phyloP scores from a whole-genome alignment of 139 green algal genomes.

The Zygnema cylindricum region DNA sequence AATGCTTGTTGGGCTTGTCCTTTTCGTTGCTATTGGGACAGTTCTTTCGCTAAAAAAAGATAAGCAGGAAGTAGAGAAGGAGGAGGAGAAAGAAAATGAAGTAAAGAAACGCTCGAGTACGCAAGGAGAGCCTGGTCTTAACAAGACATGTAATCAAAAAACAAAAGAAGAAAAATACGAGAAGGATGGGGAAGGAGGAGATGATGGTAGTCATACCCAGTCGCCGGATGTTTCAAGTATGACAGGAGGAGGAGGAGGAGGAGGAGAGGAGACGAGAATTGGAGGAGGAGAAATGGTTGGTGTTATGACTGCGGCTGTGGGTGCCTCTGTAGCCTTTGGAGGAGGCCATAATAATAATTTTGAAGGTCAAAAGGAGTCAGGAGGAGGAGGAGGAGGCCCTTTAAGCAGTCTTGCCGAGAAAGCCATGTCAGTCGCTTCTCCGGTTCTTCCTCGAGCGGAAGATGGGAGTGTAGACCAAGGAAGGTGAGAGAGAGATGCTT shows the following conservation, averaged over 20 bases:
- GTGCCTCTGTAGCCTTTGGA: not conserved
- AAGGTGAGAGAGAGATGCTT: too few relatives aligned
- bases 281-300: constrained; percentile 7
- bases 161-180: not conserved
- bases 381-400: not conserved
- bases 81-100: not conserved
- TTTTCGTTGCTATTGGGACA: not conserved
- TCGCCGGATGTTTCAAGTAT: not conserved
- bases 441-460: not conserved
- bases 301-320: constrained; percentile 11
- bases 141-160: not conserved
- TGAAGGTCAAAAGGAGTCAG: not conserved
- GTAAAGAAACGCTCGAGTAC: not conserved
- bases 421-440: constrained; percentile 22
- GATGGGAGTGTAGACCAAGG: constrained; percentile 17
- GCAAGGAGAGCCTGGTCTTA: too few relatives aligned
- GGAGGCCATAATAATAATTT: not conserved
- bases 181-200: not conserved
- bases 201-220: not conserved
- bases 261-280: not conserved
- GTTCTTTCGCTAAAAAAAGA: not conserved
- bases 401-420: constrained; percentile 22
- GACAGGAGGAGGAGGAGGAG: not conserved
- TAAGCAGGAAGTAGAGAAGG: constrained; percentile 7
- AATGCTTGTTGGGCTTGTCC: not conserved